Base-by-base conservation (phyloP, 192 early-diverging fungal genomes). In the Backusella circina region DNA sequence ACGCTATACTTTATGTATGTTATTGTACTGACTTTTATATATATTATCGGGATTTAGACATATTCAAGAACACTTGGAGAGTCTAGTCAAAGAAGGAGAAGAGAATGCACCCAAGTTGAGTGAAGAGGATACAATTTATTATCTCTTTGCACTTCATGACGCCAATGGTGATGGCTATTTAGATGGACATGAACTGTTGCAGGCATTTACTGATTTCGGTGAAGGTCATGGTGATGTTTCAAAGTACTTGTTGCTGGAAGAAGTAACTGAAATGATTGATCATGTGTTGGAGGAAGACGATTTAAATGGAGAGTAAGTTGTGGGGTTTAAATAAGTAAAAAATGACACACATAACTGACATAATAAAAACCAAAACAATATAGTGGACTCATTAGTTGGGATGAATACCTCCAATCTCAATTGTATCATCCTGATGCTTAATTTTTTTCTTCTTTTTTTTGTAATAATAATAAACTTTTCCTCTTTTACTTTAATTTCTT, bases 131-230 rank as follows among this genome's bases (percentile, higher is more conserved):
- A 90, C 90, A 68, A 73, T 92, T 8, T 89, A 85, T 77, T 91
- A 90, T 78, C 80, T 92, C 75, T 94, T 94, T 77, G 81, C 91
- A 3, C 41, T 93, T 66, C 91, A 93, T 73, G 94, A 95, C 72
- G 72, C 76, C n/a, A 92, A 95, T 78, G 84, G 87, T 66, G 92
- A 93, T 76, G 86, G 87, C 7, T 82, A 86, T 67, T 79, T 95
- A 54, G 94, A 95, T 80, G 94, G 94, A 1, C 90, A 93, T 74
- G 94, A 95, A 73, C 84, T 95, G 21, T 82, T 90, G 47, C 80
- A 75, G 12, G 88, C 90, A 1, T 90, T 90, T 33, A 84, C 82
- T 26, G 86, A 83, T 23, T 82, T 79, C 39, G 82, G 76, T 12
- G 65, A 75, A 57, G 71, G 31, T 7, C 37, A 77, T 57, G 72